A percentile compares a stretch with the other conserved stretches of the same genome.
Evolutionary conservation across 2,329 filamentous ascomycete species (phyloP).

Genomic region (Colletotrichum tofieldiae): DNA sequence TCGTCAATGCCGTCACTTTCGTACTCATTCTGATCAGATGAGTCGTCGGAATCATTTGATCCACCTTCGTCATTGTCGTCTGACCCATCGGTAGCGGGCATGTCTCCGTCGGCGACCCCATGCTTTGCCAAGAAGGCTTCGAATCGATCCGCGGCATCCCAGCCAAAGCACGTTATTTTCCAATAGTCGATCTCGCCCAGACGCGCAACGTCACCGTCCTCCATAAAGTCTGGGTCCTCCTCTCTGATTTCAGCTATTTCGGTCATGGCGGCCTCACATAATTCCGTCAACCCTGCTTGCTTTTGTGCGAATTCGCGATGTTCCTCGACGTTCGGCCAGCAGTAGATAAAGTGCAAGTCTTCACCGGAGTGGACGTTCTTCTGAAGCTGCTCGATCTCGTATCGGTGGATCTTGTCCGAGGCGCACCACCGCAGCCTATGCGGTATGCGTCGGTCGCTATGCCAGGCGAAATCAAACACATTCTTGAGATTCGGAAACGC

Average conservation of each 20-base stretch:
- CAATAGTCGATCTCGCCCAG: conserved; percentile 18
- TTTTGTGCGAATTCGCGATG: conserved; percentile 50
- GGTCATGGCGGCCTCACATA: neutral
- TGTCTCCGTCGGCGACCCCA: neutral
- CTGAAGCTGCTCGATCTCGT: conserved; percentile 49
- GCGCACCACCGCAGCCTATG: conserved; percentile 52
- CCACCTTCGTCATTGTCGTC: neutral
- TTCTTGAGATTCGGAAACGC: conserved; percentile 48
- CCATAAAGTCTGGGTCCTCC: conserved; percentile 1
- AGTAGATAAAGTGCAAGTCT: conserved; percentile 48
- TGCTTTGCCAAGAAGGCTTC: conserved; percentile 32
- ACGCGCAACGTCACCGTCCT: conserved; percentile 2
- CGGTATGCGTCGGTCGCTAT: conserved; percentile 26
- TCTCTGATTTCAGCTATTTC: conserved; percentile 10
- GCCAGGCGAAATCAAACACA: conserved; percentile 47
- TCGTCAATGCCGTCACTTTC: conserved; percentile 60
- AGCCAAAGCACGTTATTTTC: conserved; percentile 33
- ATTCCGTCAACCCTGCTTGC: conserved; percentile 21
- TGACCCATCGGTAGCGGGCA: neutral
- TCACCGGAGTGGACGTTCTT: conserved; percentile 47
- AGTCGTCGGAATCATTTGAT: conserved; percentile 17
- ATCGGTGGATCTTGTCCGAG: conserved; percentile 49
- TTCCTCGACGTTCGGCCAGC: conserved; percentile 53
- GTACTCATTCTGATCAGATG: conserved; percentile 49
- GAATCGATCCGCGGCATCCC: conserved; percentile 32